These are phyloP conservation scores for Diutina pseudorugosa DNA, from an alignment of 1,139 yeast genomes.

Conservation along the genomic window DNA sequence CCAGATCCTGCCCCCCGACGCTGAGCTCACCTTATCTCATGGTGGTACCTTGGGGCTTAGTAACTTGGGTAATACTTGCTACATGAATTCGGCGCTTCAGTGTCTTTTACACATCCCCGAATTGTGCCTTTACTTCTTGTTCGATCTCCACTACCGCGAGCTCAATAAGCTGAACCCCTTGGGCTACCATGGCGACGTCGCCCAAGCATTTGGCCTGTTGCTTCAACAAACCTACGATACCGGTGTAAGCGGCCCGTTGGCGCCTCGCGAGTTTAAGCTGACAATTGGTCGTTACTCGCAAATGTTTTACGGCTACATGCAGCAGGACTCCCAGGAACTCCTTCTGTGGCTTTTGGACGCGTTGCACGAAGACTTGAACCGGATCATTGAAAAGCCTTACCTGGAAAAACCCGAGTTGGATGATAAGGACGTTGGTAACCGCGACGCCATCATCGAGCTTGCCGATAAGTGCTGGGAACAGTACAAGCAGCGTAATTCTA, in stretches of 20 bases:
- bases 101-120: slow-evolving; percentile 85
- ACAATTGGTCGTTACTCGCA: slow-evolving; percentile 72
- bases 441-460: slow-evolving; percentile 40
- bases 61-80: slow-evolving; percentile 89
- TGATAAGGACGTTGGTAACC: slow-evolving; percentile 46
- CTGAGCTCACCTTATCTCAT: neutral
- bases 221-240: slow-evolving; percentile 46
- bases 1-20: neutral
- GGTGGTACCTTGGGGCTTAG: slow-evolving; percentile 37
- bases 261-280: slow-evolving; percentile 67
- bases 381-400: slow-evolving; percentile 72
- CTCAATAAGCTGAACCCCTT: slow-evolving; percentile 69
- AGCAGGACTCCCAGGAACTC: slow-evolving; percentile 94
- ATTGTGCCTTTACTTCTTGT: slow-evolving; percentile 59
- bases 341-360: slow-evolving; percentile 85
- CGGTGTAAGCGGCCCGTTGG: slow-evolving; percentile 8
- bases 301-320: slow-evolving; percentile 79
- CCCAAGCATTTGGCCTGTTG: slow-evolving; percentile 58
- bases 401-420: slow-evolving; percentile 78
- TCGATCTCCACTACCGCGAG: slow-evolving; percentile 51
- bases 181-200: slow-evolving; percentile 77
- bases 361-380: slow-evolving; percentile 83
- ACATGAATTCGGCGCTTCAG: slow-evolving; percentile 94
- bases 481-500: slow-evolving; percentile 73
- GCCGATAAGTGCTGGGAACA: slow-evolving; percentile 76